Conservation (phyloP, 345 rosid species). For the Murraya koenigii region DNA sequence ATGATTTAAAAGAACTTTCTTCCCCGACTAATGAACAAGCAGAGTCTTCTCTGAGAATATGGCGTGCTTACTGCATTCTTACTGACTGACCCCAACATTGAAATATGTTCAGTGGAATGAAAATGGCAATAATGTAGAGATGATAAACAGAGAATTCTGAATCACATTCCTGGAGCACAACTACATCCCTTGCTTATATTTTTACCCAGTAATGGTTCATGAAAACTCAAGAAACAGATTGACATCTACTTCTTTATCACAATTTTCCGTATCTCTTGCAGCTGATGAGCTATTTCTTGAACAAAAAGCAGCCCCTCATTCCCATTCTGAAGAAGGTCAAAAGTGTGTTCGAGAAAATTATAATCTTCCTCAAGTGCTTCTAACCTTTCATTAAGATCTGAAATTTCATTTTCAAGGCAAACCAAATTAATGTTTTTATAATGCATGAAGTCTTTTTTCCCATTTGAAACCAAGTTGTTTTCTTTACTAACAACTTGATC, state of each 20-base stretch:
- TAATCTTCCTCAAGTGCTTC: constrained; percentile 51
- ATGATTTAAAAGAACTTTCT: background rate
- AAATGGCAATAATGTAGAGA: background rate
- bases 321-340: constrained; percentile 43
- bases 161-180: background rate
- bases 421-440: constrained; percentile 22
- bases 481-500: constrained; percentile 5
- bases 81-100: background rate
- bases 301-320: constrained; percentile 36
- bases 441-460: background rate
- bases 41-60: background rate
- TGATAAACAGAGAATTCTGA: background rate
- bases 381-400: constrained; percentile 45
- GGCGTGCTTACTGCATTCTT: background rate
- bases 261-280: constrained; percentile 37
- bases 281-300: constrained; percentile 44
- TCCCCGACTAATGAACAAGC: too few relatives aligned
- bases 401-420: constrained; percentile 40
- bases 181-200: constrained; percentile 7
- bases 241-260: constrained; percentile 20
- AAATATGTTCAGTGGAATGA: background rate
- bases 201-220: constrained; percentile 10
- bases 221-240: constrained; percentile 21
- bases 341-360: constrained; percentile 34
- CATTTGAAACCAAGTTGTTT: constrained; percentile 6